Conservation (phyloP, 805 yeast genomes). For the Schwanniomyces vanrijiae region DNA sequence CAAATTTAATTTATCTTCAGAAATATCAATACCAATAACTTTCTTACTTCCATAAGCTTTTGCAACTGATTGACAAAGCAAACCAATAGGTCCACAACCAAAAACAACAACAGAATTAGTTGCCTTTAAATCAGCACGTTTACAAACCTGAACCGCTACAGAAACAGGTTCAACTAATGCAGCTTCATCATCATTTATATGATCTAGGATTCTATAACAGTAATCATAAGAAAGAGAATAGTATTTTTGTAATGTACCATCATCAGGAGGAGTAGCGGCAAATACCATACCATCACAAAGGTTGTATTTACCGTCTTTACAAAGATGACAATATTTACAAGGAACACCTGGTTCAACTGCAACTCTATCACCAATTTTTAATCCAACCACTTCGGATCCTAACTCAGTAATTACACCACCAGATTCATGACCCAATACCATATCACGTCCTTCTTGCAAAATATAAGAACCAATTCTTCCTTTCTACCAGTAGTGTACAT, state of each 20-base stretch:
- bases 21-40: slow-evolving; percentile 21
- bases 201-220: slow-evolving; percentile 21
- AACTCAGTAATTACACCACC: slow-evolving; percentile 47
- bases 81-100: slow-evolving; percentile 27
- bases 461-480: slow-evolving; percentile 27
- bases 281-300: slow-evolving; percentile 17
- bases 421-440: slow-evolving; percentile 45
- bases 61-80: slow-evolving; percentile 17
- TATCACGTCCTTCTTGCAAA: slow-evolving; percentile 24
- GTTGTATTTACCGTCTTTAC: slow-evolving; percentile 20
- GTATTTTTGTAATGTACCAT: slow-evolving; percentile 15
- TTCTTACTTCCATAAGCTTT: slow-evolving; percentile 18
- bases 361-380: slow-evolving; percentile 46
- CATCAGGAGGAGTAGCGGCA: slow-evolving; percentile 21
- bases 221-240: slow-evolving; percentile 14
- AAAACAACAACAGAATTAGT: slow-evolving; percentile 17
- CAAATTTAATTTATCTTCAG: slow-evolving; percentile 19
- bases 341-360: slow-evolving; percentile 55
- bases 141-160: slow-evolving; percentile 22
- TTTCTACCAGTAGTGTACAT: slow-evolving; percentile 18
- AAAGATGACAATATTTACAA: slow-evolving; percentile 29
- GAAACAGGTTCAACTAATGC: slow-evolving; percentile 23
- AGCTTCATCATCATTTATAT: slow-evolving; percentile 20
- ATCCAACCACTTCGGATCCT: slow-evolving; percentile 47
- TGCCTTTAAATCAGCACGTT: slow-evolving; percentile 16